A percentile compares a stretch with the other conserved stretches of the same genome.
Conservation (phyloP, 176 grass and related monocot species). For the Carex littledalei region DNA sequence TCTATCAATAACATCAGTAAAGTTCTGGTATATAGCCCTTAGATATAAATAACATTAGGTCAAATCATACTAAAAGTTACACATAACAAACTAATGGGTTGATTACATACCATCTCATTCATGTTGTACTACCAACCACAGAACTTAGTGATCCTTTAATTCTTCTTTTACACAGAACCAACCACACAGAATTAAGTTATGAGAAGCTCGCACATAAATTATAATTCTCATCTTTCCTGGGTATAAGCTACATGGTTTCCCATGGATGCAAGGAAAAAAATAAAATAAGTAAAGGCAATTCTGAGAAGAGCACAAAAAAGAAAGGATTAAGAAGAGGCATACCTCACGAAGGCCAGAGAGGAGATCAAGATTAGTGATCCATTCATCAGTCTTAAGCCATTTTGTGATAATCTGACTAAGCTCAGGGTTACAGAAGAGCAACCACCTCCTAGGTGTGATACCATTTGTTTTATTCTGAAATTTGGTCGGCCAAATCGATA, state of each 20-base stretch:
- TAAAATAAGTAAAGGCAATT: not conserved
- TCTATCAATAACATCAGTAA: not conserved
- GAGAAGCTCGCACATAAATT: not conserved
- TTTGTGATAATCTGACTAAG: conserved; percentile 50
- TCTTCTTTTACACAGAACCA: not conserved
- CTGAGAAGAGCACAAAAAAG: not conserved
- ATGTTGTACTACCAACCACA: too few species aligned
- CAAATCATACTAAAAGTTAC: not conserved
- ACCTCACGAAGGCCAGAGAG: conserved; percentile 45
- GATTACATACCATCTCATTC: not conserved
- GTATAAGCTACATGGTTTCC: not conserved
- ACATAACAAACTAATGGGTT: not conserved
- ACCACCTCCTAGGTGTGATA: conserved; percentile 46
- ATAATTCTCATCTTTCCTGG: not conserved
- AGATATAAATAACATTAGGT: not conserved
- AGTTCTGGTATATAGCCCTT: not conserved
- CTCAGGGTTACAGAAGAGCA: conserved; percentile 47
- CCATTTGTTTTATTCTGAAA: conserved; percentile 69
- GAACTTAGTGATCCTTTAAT: too few species aligned
- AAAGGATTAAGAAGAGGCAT: conserved; percentile 12
- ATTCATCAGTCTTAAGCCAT: conserved; percentile 53
- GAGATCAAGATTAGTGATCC: conserved; percentile 59
- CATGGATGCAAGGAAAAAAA: not conserved
- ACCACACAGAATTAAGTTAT: not conserved
- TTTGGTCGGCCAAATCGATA: conserved; percentile 48